Evolutionary conservation across 2,329 filamentous ascomycete genomes (phyloP).

Genomic region (Dactylonectria macrodidyma): DNA sequence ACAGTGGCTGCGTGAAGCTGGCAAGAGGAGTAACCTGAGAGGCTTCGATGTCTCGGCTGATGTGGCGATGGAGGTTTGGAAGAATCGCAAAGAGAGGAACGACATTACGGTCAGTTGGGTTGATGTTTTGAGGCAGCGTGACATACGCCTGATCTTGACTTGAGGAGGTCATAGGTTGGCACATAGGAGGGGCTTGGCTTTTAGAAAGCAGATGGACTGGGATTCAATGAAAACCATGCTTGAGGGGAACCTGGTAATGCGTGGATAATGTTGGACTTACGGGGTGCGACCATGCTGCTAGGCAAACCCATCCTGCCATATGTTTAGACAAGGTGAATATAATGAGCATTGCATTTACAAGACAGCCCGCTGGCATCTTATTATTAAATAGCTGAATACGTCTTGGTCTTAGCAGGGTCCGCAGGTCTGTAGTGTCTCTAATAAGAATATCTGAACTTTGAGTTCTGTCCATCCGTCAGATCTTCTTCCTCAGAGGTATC

Average conservation of each 20-base stretch:
- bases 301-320: too few relatives aligned
- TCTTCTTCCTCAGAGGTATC: slow-evolving; percentile 29
- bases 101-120: neutral
- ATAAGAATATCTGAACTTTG: slow-evolving; percentile 39
- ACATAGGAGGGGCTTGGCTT: too few relatives aligned
- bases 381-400: too few relatives aligned
- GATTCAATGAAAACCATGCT: too few relatives aligned
- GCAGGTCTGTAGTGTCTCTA: neutral
- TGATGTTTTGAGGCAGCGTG: neutral
- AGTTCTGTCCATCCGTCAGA: slow-evolving; percentile 39
- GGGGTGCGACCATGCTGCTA: too few relatives aligned
- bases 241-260: too few relatives aligned
- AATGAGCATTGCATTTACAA: too few relatives aligned
- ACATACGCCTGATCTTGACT: neutral
- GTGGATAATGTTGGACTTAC: too few relatives aligned
- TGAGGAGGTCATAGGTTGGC: neutral
- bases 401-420: too few relatives aligned
- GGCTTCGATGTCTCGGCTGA: neutral
- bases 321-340: too few relatives aligned
- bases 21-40: neutral
- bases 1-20: neutral
- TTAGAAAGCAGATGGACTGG: too few relatives aligned
- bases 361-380: too few relatives aligned
- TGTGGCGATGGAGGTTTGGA: neutral
- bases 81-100: neutral